These are phyloP conservation scores for Aegilops tauschii DNA, from an alignment of 176 grass and related monocot species.

Conservation along the genomic window DNA sequence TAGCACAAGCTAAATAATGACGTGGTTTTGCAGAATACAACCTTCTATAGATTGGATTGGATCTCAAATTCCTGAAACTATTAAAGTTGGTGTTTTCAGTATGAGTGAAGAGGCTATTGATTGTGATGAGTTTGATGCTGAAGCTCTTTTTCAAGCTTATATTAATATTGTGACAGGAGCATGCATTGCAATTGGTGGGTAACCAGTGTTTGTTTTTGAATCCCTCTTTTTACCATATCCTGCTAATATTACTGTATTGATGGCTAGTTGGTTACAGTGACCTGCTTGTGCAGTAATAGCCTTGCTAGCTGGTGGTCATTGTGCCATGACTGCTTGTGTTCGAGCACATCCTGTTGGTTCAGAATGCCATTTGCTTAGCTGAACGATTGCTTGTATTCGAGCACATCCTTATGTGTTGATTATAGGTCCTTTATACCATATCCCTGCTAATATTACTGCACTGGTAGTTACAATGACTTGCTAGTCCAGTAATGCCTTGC, in stretches of 20 bases:
- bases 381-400: not conserved
- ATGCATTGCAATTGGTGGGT: slow-evolving; percentile 88
- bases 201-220: slow-evolving; percentile 24
- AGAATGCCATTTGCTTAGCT: not conserved
- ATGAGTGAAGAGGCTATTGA: slow-evolving; percentile 53
- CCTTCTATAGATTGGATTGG: slow-evolving; percentile 76
- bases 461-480: not conserved
- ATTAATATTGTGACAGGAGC: slow-evolving; percentile 90
- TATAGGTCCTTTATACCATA: not conserved
- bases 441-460: not conserved
- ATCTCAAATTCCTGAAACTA: slow-evolving; percentile 83
- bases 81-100: slow-evolving; percentile 59
- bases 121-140: slow-evolving; percentile 65
- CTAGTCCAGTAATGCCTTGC: not conserved
- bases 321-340: not conserved
- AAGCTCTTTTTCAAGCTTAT: slow-evolving; percentile 92
- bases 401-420: not conserved
- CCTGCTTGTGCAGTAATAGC: not conserved
- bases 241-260: not conserved
- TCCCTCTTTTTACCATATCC: not conserved
- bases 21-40: slow-evolving; percentile 56
- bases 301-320: not conserved
- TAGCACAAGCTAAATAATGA: slow-evolving; percentile 10
- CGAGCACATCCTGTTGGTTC: not conserved
- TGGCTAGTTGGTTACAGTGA: not conserved